Evolutionary conservation across 495 filamentous ascomycete genomes (phyloP).

Genomic region (Mycothermus thermophilus): DNA sequence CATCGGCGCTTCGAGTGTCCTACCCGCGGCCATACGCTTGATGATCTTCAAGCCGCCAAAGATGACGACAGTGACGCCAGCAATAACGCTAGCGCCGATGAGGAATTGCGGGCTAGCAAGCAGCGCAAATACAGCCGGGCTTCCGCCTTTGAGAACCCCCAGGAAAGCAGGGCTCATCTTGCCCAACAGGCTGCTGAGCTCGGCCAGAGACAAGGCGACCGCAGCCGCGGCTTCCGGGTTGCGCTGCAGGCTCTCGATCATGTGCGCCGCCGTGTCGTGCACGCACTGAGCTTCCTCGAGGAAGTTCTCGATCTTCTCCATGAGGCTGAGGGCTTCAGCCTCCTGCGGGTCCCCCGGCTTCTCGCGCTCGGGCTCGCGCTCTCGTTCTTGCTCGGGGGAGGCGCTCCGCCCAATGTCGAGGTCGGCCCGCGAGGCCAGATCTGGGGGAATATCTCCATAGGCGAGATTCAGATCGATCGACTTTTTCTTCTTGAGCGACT

Average conservation of each 20-base stretch:
- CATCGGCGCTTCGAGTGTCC: conserved; percentile 40
- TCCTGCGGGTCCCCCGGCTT: conserved; percentile 32
- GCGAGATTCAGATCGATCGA: conserved; percentile 78
- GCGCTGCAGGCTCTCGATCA: conserved; percentile 75
- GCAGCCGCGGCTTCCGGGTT: conserved; percentile 90
- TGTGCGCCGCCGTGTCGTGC: conserved; percentile 67
- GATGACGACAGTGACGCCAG: conserved; percentile 83
- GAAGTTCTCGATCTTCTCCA: conserved; percentile 54
- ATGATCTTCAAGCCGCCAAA: conserved; percentile 95
- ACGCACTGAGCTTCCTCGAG: conserved; percentile 78
- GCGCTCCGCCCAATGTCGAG: conserved; percentile 24
- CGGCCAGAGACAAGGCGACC: conserved; percentile 81
- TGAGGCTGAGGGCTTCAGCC: conserved; percentile 47
- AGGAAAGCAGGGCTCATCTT: conserved; percentile 81
- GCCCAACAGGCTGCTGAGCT: conserved; percentile 65
- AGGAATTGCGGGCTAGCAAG: conserved; percentile 82
- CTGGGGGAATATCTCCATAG: conserved; percentile 58
- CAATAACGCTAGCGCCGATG: conserved; percentile 76
- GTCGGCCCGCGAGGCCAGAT: conserved; percentile 28
- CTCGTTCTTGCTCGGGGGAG: too few relatives aligned
- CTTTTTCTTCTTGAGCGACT: conserved; percentile 32
- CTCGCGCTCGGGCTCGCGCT: too few relatives aligned
- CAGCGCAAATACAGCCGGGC: conserved; percentile 76
- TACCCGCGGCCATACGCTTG: conserved; percentile 51
- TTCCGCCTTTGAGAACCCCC: conserved; percentile 55